Evolutionary conservation across 2,329 filamentous ascomycete species (phyloP), one percentile per base, ranked within the genome.

Genomic region (Nemania diffusa): DNA sequence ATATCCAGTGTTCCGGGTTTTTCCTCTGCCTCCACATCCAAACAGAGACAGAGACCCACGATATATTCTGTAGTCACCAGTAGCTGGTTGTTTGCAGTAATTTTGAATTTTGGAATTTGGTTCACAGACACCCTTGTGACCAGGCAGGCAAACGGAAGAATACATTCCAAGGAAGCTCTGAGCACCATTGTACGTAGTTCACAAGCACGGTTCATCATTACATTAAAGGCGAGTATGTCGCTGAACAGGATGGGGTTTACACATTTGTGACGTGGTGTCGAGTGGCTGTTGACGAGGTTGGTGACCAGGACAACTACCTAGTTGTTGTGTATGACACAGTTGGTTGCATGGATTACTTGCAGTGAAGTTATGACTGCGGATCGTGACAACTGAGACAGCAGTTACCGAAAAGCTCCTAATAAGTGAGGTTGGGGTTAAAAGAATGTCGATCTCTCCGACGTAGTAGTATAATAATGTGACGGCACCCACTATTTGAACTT

Each of bases 1-100:
- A 72, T 69, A 71, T 64, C 67, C 71, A 74, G 72, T 65, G 63
- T 71, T 70, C 72, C 72, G 70, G 68, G 55, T 71, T 65, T 72
- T 60, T 62, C 56, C 61, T 68, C 60, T 55, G 29, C 46, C 42
- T 55, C 55, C 62, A 64, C 52, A 29, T 44, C 15, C 20, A 53
- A 17, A 24, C 61, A 60, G 50, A 46, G 24, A 50, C 46, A 65
- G 58, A 66, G 57, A 66, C 46, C 58, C 48, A 37, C 34, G 58
- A 46, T 53, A 46, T 61, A 52, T 32, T 34, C 34, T 29, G 57
- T 61, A 57, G 58, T 24, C 27, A 32, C 40, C 56, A 48, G 34
- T 44, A 40, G 40, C 37, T 53, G 51, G 55, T 56, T 51, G 42
- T 52, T 61, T 65, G 34, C 57, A 57, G 46, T 57, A 62, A 62